Base-by-base conservation (phyloP, 768 basidiomycete species). In the Lactifluus rugatus region DNA sequence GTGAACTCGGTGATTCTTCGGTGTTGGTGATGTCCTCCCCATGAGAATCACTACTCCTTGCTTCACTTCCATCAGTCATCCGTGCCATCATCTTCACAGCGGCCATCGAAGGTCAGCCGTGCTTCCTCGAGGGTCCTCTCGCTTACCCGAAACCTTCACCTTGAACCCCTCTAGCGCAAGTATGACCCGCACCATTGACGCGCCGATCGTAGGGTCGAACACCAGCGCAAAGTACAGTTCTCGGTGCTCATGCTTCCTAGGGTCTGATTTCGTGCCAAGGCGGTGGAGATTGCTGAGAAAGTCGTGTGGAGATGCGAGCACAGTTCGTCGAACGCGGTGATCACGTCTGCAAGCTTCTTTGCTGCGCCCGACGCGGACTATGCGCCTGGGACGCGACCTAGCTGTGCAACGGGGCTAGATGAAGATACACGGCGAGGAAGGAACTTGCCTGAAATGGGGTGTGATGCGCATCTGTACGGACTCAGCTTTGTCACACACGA, bases 251-350 rank as follows among this genome's bases (percentile, higher is more conserved):
- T 19, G 54, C 39, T 56, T 13, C 48, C 58, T 17, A 50, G 56
- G 19, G 37, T 41, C 28, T 52, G 55, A 37, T 62, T 66, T 8
- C 48, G 66, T 1, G 85, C 83, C 19, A 87, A 71, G 0, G 88
- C 83, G 0, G 82, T 82, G 1, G 87, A 85, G 5, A 91, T 74
- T 0, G 85, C 79, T 9, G 81, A 76, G 66, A 89, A 90, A 0
- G 89, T 89, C 0, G 87, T 87, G 52, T 78, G 74, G 13, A 90
- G 72, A 69, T 91, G 89, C 1, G 85, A 89, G 0, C 81, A 72
- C 19, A 91, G 76, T 0, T 80, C 84, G 65, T 90, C 89, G 53
- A 82, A 83, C 8, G 86, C 80, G 4, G 76, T 71, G 14, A 90
- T 68, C 1, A 89, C 69, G 28, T 89, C 86, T 5, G 71, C 71